A percentile compares a stretch with the other conserved stretches of the same genome.
Conservation (phyloP, 495 filamentous ascomycete genomes). For the Letharia lupina region DNA sequence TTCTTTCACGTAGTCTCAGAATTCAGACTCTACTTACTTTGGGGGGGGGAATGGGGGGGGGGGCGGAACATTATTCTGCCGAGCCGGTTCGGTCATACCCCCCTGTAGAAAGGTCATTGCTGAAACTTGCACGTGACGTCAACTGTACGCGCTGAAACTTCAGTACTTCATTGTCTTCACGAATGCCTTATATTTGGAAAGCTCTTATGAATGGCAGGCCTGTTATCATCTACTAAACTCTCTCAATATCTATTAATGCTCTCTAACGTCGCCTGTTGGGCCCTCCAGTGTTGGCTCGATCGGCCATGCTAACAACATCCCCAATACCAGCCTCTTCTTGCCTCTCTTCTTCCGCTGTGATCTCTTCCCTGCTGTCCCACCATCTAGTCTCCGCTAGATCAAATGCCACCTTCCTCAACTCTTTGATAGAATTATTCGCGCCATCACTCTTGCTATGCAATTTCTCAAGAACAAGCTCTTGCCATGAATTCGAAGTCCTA, state of each 20-base stretch:
- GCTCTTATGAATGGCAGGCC: background rate
- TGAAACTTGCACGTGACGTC: constrained; percentile 4
- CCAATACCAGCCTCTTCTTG: constrained; percentile 93
- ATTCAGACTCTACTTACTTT: too few relatives aligned
- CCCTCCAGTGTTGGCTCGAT: constrained; percentile 51
- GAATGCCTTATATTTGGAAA: background rate
- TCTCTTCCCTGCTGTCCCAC: constrained; percentile 97
- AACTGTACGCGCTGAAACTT: background rate
- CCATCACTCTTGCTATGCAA: constrained; percentile 49
- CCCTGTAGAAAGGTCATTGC: background rate
- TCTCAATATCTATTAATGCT: too few relatives aligned
- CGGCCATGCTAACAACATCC: constrained; percentile 81
- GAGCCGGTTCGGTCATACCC: too few relatives aligned
- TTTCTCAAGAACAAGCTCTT: constrained; percentile 66
- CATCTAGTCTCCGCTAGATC: constrained; percentile 87
- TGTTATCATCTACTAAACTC: background rate
- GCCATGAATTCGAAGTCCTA: constrained; percentile 83
- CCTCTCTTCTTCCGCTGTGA: constrained; percentile 86
- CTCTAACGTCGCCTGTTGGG: constrained; percentile 48
- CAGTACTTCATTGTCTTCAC: background rate
- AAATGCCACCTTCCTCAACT: constrained; percentile 83
- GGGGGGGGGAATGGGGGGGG: too few relatives aligned
- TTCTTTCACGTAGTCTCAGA: too few relatives aligned
- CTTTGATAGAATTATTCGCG: constrained; percentile 65
- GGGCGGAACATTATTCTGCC: too few relatives aligned